Evolutionary conservation across 345 rosid species (phyloP).

Genomic region (Hypericum perforatum): DNA sequence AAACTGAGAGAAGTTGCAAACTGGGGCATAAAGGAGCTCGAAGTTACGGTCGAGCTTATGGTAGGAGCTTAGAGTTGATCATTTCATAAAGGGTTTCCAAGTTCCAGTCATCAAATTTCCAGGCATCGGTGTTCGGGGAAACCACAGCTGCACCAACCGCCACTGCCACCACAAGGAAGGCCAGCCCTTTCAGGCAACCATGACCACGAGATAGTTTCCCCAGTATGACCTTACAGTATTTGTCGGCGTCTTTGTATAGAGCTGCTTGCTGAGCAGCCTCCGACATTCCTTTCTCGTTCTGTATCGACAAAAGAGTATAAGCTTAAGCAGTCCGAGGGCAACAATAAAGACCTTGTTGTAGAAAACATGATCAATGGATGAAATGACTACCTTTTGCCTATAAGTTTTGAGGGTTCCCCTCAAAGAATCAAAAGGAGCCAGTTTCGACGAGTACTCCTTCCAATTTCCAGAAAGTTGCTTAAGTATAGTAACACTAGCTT

Average conservation of each 20-base stretch:
- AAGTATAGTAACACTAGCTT: constrained; percentile 47
- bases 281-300: constrained; percentile 51
- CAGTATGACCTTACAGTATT: constrained; percentile 39
- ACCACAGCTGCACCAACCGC: constrained; percentile 41
- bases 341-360: background rate
- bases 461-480: constrained; percentile 44
- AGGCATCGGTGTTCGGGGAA: constrained; percentile 23
- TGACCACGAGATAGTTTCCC: constrained; percentile 40
- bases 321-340: background rate
- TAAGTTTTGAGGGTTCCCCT: constrained; percentile 43
- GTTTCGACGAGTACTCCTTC: constrained; percentile 44
- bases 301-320: constrained; percentile 9
- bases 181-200: constrained; percentile 39
- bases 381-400: constrained; percentile 41
- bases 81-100: too few relatives aligned
- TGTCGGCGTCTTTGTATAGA: constrained; percentile 40
- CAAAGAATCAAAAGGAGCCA: constrained; percentile 35
- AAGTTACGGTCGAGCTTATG: too few relatives aligned
- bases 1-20: too few relatives aligned
- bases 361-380: background rate
- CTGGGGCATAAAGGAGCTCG: too few relatives aligned
- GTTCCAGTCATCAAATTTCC: constrained; percentile 11
- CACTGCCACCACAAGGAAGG: constrained; percentile 27
- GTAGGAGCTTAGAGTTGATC: too few relatives aligned
- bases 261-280: constrained; percentile 23